phyloP scores from a whole-genome alignment of 129 eudicot genomes.

The Pittosporum tobira region DNA sequence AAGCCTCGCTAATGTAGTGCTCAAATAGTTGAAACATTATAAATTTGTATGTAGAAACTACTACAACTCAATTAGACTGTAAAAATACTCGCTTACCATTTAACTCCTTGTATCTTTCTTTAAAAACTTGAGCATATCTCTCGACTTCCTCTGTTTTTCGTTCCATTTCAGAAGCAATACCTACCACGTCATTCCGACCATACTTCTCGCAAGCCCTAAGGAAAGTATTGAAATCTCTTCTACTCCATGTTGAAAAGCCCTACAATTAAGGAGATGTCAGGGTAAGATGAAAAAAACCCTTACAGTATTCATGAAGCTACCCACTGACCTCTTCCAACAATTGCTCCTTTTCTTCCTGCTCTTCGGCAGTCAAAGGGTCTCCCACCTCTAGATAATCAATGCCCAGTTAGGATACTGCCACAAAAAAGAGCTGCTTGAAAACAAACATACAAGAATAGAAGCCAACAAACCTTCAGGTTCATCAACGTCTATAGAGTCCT shows the following conservation, averaged over 20 bases:
- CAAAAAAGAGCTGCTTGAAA: not conserved
- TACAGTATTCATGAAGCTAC: not conserved
- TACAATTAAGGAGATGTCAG: slow-evolving; percentile 15
- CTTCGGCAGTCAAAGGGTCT: slow-evolving; percentile 96
- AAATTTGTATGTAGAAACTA: not conserved
- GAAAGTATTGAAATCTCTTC: slow-evolving; percentile 83
- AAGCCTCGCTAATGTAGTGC: not conserved
- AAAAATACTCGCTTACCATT: no score
- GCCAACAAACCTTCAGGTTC: slow-evolving; percentile 72
- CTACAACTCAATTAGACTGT: no score
- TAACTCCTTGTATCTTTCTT: slow-evolving; percentile 86
- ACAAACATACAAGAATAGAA: not conserved
- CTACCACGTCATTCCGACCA: slow-evolving; percentile 65
- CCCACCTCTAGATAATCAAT: slow-evolving; percentile 44
- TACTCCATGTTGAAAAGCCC: slow-evolving; percentile 95
- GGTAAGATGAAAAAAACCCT: not conserved
- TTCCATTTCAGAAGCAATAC: slow-evolving; percentile 93
- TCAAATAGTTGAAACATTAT: not conserved
- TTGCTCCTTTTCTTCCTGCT: slow-evolving; percentile 88
- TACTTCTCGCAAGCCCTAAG: slow-evolving; percentile 97
- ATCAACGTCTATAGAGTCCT: slow-evolving; percentile 88
- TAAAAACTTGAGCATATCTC: slow-evolving; percentile 90
- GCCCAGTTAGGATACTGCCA: slow-evolving; percentile 4
- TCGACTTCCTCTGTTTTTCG: slow-evolving; percentile 92
- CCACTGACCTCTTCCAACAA: slow-evolving; percentile 69